These are phyloP conservation scores for Fusarium xyrophilum DNA, from an alignment of 2,329 filamentous ascomycete genomes.

Conservation along the genomic window DNA sequence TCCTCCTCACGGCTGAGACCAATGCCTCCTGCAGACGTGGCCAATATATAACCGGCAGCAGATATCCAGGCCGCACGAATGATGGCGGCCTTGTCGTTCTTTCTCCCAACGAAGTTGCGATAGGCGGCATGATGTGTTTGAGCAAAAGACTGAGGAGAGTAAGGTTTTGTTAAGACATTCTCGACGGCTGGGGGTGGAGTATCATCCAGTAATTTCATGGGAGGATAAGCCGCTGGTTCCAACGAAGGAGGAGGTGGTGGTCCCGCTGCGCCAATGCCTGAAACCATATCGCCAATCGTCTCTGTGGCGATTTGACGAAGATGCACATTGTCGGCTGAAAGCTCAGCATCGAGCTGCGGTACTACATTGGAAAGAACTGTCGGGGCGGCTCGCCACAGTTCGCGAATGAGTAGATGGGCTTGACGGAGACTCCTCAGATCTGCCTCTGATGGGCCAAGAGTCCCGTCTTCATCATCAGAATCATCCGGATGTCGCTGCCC, in stretches of 20 bases:
- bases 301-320: constrained; percentile 88
- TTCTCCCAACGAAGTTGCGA: constrained; percentile 81
- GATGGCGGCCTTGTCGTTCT: constrained; percentile 82
- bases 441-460: constrained; percentile 74
- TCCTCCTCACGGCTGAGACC: constrained; percentile 87
- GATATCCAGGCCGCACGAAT: constrained; percentile 89
- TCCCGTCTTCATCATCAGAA: constrained; percentile 67
- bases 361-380: constrained; percentile 91
- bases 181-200: constrained; percentile 51
- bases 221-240: constrained; percentile 87
- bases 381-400: constrained; percentile 92
- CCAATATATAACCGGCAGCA: constrained; percentile 81
- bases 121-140: constrained; percentile 82
- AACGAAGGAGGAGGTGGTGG: constrained; percentile 75
- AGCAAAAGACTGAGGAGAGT: constrained; percentile 88
- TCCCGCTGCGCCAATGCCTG: constrained; percentile 90
- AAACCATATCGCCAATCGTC: constrained; percentile 92
- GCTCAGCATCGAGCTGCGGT: constrained; percentile 89
- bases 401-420: constrained; percentile 85
- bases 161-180: constrained; percentile 78
- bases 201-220: constrained; percentile 69
- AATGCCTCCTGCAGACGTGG: constrained; percentile 90
- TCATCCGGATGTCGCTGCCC: constrained; percentile 66
- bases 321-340: constrained; percentile 87
- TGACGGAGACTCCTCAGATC: constrained; percentile 89